Conservation (phyloP, 1,284 basidiomycete species). For the Austroboletus niveus region DNA sequence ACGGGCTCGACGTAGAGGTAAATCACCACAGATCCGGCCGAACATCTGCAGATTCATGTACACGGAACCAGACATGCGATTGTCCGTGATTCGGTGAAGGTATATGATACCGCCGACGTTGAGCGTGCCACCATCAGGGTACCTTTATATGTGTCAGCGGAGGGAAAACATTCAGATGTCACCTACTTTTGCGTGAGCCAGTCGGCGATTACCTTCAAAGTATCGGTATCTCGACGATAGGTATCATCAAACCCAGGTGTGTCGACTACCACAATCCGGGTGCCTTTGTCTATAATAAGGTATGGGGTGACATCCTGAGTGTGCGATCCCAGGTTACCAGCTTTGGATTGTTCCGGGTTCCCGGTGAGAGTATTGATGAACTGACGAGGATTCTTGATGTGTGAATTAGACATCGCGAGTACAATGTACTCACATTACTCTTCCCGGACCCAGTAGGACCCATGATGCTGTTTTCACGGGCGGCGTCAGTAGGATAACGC, state of each 20-base stretch:
- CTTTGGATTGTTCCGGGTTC: not conserved
- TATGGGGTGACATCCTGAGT: too few species aligned
- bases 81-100: too few species aligned
- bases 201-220: slow-evolving; percentile 18
- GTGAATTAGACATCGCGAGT: not conserved
- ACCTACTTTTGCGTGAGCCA: slow-evolving; percentile 15
- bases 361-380: slow-evolving; percentile 20
- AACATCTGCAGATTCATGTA: slow-evolving; percentile 37
- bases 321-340: slow-evolving; percentile 2
- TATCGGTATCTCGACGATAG: slow-evolving; percentile 7
- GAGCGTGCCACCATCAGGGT: slow-evolving; percentile 3
- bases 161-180: not conserved
- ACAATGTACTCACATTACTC: slow-evolving; percentile 11
- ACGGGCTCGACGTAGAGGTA: slow-evolving; percentile 24
- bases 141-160: slow-evolving; percentile 10
- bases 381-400: slow-evolving; percentile 7
- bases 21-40: slow-evolving; percentile 24
- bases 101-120: slow-evolving; percentile 21
- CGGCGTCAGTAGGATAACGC: not conserved
- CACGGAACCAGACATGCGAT: slow-evolving; percentile 37
- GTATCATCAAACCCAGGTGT: slow-evolving; percentile 28
- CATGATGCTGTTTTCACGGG: slow-evolving; percentile 10
- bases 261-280: too few species aligned
- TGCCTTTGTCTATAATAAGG: too few species aligned
- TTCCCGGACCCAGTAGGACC: slow-evolving; percentile 24